A percentile compares a stretch with the other conserved stretches of the same genome.
These are phyloP conservation scores for Neofusicoccum cordaticola DNA, from an alignment of 2,329 filamentous ascomycete species.

Conservation along the genomic window DNA sequence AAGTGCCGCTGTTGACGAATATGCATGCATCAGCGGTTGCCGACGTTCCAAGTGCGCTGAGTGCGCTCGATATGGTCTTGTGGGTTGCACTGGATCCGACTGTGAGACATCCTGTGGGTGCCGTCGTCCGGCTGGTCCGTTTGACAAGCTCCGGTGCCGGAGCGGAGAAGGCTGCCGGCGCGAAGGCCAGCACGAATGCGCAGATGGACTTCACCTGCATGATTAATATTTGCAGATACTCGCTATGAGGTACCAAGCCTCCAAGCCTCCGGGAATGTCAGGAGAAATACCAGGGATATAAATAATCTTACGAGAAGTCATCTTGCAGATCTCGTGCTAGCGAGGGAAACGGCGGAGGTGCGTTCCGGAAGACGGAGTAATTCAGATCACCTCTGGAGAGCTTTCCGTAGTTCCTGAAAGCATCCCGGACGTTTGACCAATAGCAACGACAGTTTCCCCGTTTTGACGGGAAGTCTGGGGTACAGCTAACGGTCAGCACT, in stretches of 20 bases:
- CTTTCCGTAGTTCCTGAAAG: background rate
- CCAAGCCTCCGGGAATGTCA: too few relatives aligned
- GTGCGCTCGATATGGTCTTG: conserved; percentile 54
- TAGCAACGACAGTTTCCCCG: background rate
- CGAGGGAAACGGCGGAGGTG: background rate
- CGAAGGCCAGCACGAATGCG: background rate
- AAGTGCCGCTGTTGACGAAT: conserved; percentile 61
- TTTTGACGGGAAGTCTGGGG: background rate
- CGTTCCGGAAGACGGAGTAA: background rate
- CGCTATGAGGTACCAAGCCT: too few relatives aligned
- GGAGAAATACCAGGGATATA: too few relatives aligned
- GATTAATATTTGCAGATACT: background rate
- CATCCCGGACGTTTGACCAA: background rate
- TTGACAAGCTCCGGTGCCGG: background rate
- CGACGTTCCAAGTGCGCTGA: conserved; percentile 56
- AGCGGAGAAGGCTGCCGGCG: background rate
- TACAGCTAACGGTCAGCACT: background rate
- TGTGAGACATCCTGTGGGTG: conserved; percentile 52
- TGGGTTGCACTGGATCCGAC: conserved; percentile 44
- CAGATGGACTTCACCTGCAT: background rate
- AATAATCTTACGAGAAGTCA: background rate
- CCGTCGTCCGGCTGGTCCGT: conserved; percentile 35
- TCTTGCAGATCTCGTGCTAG: background rate
- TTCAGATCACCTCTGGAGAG: background rate
- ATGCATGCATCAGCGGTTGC: conserved; percentile 54